Evolutionary conservation across 2,329 filamentous ascomycete genomes (phyloP), one percentile per base, ranked within the genome.

Genomic region (Tricladium varicosporioides): DNA sequence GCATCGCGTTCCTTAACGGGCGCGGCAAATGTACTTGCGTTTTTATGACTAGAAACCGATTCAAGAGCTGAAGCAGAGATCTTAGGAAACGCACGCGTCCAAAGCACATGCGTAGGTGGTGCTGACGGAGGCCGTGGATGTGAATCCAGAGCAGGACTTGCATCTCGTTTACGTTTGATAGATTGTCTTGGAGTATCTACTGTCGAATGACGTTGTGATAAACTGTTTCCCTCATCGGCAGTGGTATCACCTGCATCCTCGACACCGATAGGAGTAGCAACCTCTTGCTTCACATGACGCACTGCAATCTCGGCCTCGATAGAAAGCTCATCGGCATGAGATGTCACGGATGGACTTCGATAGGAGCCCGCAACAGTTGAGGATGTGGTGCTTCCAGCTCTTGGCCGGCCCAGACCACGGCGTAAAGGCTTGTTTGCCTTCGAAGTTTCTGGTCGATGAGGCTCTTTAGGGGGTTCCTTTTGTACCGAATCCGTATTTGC

Each of bases 21-120:
- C 54, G 86, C 86, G 27, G 87, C 86, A 68, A 93, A 93, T 73
- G 91, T 90, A 63, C 89, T 91, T 47, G 88, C 89, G 64, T 89
- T 84, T 33, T 88, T 87, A 70, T 92, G 89, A 53, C 85, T 88
- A 19, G 85, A 83, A 58, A 92, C 89, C 65, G 91, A 86, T 68
- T 92, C 89, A 61, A 92, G 78, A 11, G 89, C 85, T 4, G 87
- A 86, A 3, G 82, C 82, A 32, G 86, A 87, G 13, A 91, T 89
- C 63, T 87, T 85, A 36, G 87, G 83, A 67, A 93, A 87, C 48
- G 87, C 87, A 48, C 89, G 85, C 13, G 89, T 91, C 78, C 88
- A 89, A 43, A 89, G 77, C 5, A 92, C 88, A 56, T 90, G 82
- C 8, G 83, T 83, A 18, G 84, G 82, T 27, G 86, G 84, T 3